phyloP scores from a whole-genome alignment of 768 basidiomycete genomes.

The Leccinum variicolor region DNA sequence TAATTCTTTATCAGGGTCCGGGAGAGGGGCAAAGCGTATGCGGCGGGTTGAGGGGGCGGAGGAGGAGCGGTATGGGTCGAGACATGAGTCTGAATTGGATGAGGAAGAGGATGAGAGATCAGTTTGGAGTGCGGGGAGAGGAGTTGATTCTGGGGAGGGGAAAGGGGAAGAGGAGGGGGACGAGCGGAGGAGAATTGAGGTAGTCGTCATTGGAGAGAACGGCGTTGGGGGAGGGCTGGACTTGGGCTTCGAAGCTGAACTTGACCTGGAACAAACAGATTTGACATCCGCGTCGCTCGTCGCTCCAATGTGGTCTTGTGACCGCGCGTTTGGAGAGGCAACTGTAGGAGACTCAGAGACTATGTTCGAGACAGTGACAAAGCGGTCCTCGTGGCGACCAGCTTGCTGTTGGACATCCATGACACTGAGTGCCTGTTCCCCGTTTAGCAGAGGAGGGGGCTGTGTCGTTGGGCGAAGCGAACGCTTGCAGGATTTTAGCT shows the following conservation, averaged over 20 bases:
- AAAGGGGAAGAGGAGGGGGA: slow-evolving; percentile 5
- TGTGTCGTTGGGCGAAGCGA: slow-evolving; percentile 26
- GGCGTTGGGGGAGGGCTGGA: background rate
- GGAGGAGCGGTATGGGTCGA: slow-evolving; percentile 9
- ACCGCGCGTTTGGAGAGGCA: slow-evolving; percentile 6
- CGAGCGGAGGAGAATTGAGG: slow-evolving; percentile 22
- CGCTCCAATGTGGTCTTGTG: slow-evolving; percentile 16
- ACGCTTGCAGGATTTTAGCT: slow-evolving; percentile 21
- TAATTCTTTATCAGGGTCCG: slow-evolving; percentile 61
- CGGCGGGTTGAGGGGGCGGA: slow-evolving; percentile 18
- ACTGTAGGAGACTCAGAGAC: slow-evolving; percentile 24
- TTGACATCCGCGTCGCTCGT: slow-evolving; percentile 24
- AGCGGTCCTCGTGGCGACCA: slow-evolving; percentile 21
- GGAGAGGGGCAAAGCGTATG: slow-evolving; percentile 88
- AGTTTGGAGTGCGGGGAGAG: slow-evolving; percentile 11
- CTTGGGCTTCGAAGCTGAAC: slow-evolving; percentile 28
- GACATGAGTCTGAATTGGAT: slow-evolving; percentile 18
- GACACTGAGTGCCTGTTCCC: slow-evolving; percentile 9
- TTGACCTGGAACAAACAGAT: slow-evolving; percentile 22
- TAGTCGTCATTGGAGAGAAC: slow-evolving; percentile 9
- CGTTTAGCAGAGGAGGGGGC: slow-evolving; percentile 28
- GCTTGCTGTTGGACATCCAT: slow-evolving; percentile 14
- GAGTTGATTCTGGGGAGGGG: slow-evolving; percentile 7
- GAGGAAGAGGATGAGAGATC: slow-evolving; percentile 19
- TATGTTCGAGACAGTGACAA: background rate